Evolutionary conservation across 352 stramenopile genomes (phyloP).

Genomic region (Halophytophthora batemanensis): DNA sequence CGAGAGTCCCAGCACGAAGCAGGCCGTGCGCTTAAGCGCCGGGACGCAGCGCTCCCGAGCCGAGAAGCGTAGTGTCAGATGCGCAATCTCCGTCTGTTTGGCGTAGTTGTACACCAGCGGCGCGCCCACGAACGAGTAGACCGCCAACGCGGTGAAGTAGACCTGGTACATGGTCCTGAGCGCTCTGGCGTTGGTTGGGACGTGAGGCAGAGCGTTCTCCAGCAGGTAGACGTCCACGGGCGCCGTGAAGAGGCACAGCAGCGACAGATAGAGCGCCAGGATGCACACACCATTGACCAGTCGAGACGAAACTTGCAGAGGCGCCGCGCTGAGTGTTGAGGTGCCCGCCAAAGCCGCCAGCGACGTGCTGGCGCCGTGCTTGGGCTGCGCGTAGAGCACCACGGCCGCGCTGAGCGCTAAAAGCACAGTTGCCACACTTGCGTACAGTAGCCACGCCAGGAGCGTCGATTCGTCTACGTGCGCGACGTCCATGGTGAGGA

Average conservation of each 20-base stretch:
- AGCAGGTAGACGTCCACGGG: conserved; percentile 80
- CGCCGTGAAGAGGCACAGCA: conserved; percentile 76
- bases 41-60: conserved; percentile 46
- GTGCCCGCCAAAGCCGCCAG: conserved; percentile 52
- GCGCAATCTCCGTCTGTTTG: conserved; percentile 79
- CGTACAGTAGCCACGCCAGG: conserved; percentile 66
- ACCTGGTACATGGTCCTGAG: conserved; percentile 68
- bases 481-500: conserved; percentile 14
- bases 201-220: conserved; percentile 61
- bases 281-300: conserved; percentile 75
- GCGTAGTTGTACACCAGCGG: conserved; percentile 83
- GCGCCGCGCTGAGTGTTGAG: conserved; percentile 53
- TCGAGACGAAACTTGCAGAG: conserved; percentile 60
- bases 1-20: conserved; percentile 67
- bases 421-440: conserved; percentile 52
- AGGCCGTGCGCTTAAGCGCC: conserved; percentile 68
- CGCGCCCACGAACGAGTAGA: conserved; percentile 68
- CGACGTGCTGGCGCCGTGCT: conserved; percentile 41
- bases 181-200: conserved; percentile 48
- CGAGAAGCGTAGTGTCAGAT: conserved; percentile 71
- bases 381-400: conserved; percentile 67
- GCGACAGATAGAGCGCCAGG: conserved; percentile 58
- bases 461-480: conserved; percentile 33
- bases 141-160: conserved; percentile 57
- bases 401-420: conserved; percentile 48